Conservation (phyloP, 345 rosid genomes). For the Jatropha curcas region DNA sequence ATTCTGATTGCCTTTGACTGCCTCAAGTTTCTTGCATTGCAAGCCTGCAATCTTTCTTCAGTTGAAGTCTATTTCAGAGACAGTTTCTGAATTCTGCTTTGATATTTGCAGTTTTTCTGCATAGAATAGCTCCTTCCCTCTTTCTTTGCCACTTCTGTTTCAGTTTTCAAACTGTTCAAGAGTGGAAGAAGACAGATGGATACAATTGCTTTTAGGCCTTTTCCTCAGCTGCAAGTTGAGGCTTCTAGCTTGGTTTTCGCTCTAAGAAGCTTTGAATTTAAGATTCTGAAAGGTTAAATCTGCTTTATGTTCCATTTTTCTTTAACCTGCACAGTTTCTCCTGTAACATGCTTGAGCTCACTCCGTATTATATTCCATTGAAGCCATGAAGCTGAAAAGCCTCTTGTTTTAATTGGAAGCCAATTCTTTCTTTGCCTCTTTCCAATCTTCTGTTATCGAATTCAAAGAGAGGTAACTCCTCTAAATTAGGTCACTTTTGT, state of each 20-base stretch:
- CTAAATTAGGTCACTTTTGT: conserved; percentile 24
- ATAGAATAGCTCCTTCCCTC: conserved; percentile 44
- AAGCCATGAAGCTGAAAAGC: conserved; percentile 57
- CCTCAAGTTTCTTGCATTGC: conserved; percentile 67
- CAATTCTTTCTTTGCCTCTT: conserved; percentile 64
- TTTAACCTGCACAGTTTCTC: conserved; percentile 48
- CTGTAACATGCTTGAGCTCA: conserved; percentile 49
- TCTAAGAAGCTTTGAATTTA: conserved; percentile 72
- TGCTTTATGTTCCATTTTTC: conserved; percentile 46
- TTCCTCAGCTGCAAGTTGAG: conserved; percentile 47
- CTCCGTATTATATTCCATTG: conserved; percentile 70
- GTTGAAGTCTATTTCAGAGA: conserved; percentile 44
- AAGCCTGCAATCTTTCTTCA: conserved; percentile 52
- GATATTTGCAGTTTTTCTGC: conserved; percentile 51
- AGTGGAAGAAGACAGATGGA: conserved; percentile 47
- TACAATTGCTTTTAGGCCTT: conserved; percentile 51
- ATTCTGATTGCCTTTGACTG: conserved; percentile 54
- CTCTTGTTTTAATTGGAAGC: conserved; percentile 50
- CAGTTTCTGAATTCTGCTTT: conserved; percentile 49
- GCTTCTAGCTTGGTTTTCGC: conserved; percentile 63
- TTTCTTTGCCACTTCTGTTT: conserved; percentile 55
- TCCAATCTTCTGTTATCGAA: conserved; percentile 50
- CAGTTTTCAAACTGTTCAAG: conserved; percentile 65
- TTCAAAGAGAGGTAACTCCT: conserved; percentile 30
- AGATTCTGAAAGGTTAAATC: conserved; percentile 52